Conservation (phyloP, 208 protist genomes). For the Trypanosoma mega region DNA sequence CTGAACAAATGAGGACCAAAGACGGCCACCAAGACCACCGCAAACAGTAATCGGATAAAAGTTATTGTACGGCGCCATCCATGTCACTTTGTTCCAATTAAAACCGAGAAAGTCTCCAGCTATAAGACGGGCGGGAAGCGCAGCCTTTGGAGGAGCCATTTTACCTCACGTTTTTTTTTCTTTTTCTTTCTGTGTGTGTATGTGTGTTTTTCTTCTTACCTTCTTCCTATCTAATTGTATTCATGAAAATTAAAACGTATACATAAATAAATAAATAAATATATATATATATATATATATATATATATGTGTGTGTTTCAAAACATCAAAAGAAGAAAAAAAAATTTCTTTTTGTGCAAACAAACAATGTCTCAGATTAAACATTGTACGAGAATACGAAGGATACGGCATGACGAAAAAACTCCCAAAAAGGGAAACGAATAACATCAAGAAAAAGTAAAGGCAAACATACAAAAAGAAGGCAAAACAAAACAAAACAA, state of each 20-base stretch:
- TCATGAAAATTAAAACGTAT: not conserved
- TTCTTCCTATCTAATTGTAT: not conserved
- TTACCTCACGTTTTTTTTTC: conserved; percentile 3
- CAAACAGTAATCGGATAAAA: conserved; percentile 88
- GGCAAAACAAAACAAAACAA: not conserved
- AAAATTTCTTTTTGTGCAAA: too few species aligned
- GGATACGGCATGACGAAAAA: not conserved
- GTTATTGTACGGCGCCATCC: conserved; percentile 91
- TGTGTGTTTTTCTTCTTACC: not conserved
- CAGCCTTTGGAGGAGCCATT: conserved; percentile 84
- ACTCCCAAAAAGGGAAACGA: conserved; percentile 4
- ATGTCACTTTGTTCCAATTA: conserved; percentile 86
- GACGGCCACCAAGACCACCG: conserved; percentile 74
- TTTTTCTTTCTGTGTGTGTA: conserved; percentile 1
- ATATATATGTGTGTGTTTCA: too few species aligned
- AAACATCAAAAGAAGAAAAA: too few species aligned
- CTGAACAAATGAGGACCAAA: conserved; percentile 86
- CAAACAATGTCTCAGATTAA: too few species aligned
- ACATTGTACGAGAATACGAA: conserved; percentile 12
- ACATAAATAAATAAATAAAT: too few species aligned
- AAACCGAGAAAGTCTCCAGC: conserved; percentile 83
- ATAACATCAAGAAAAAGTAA: conserved; percentile 7
- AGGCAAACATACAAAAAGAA: not conserved
- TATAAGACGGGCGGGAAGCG: conserved; percentile 69
- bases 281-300: too few species aligned